Base-by-base conservation (phyloP, 352 stramenopile genomes). In the Phytophthora syringae region DNA sequence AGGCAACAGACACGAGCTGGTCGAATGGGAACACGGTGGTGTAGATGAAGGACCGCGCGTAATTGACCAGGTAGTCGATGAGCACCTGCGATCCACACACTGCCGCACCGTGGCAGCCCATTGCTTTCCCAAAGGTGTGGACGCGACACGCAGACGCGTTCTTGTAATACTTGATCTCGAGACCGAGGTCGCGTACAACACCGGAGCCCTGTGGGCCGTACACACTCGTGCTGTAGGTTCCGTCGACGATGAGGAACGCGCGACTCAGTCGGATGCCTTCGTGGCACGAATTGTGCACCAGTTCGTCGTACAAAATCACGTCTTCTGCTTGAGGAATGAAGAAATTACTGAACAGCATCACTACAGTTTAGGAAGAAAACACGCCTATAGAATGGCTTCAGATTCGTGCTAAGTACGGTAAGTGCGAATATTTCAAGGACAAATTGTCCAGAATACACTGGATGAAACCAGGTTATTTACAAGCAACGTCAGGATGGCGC, bases 41-140 rank as follows among this genome's bases (percentile, higher is more conserved):
- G 83, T 99, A 99, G 61, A 99, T 95, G 74, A 99, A 98, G 25
- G 97, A 97, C 43, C 96, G 82, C 42, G 92, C 96, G 77, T 99
- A 99, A 81, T 99, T 99, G 53, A 98, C 81, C 20, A 99, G 74
- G 74, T 98, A 99, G 43, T 97, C 84, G 60, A 96, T 93, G 36
- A 99, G 65, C 32, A 90, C 77, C 10, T 82, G 80, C 24, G 89
- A 97, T 60, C 93, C 94, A 28, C 98, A 93, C 7, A 99, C 90
- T 6, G 96, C 97, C 2, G 93, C 94, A 28, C 97, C 97, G 74
- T 99, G 97, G 70, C 85, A 97, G 49, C 97, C 97, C 70, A 98
- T 92, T 22, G 97, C 96, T 70, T 99, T 99, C 21, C 97, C 97
- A 78, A 99, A 99, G 11, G 97, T 99, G 78, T 98, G 92, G 27